Conservation (phyloP, 2,329 filamentous ascomycete species). For the Cytospora chrysosperma region DNA sequence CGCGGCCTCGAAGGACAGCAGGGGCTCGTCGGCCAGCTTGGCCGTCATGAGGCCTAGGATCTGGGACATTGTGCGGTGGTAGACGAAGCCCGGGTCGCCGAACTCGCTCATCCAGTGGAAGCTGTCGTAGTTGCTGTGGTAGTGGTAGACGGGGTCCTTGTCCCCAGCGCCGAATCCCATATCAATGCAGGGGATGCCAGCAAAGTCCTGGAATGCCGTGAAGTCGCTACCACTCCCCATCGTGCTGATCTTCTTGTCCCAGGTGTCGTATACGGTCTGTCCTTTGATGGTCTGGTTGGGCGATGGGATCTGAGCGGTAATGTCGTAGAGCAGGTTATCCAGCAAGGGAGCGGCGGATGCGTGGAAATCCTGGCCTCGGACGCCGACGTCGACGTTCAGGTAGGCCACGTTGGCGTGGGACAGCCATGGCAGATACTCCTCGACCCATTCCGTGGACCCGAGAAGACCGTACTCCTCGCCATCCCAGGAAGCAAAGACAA, state of each 20-base stretch:
- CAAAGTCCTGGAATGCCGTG: constrained; percentile 65
- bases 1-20: constrained; percentile 63
- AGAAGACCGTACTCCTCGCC: constrained; percentile 77
- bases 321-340: constrained; percentile 50
- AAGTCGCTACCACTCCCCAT: constrained; percentile 68
- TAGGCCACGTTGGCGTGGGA: constrained; percentile 70
- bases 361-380: constrained; percentile 51
- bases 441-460: constrained; percentile 83
- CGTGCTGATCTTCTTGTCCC: constrained; percentile 48
- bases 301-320: constrained; percentile 21
- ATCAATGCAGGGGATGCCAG: constrained; percentile 47
- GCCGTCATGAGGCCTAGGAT: constrained; percentile 62
- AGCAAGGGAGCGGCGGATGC: constrained; percentile 62
- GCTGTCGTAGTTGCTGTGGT: constrained; percentile 82
- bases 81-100: constrained; percentile 65
- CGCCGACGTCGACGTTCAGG: constrained; percentile 71
- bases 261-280: constrained; percentile 41
- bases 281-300: constrained; percentile 36
- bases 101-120: constrained; percentile 81
- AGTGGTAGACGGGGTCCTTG: constrained; percentile 64
- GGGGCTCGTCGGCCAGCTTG: constrained; percentile 58
- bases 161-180: constrained; percentile 48
- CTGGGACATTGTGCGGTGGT: constrained; percentile 67
- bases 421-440: constrained; percentile 78
- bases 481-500: constrained; percentile 73